Evolutionary conservation across 345 rosid species (phyloP), one percentile per base, ranked within the genome.

Genomic region (Brassica rapa): DNA sequence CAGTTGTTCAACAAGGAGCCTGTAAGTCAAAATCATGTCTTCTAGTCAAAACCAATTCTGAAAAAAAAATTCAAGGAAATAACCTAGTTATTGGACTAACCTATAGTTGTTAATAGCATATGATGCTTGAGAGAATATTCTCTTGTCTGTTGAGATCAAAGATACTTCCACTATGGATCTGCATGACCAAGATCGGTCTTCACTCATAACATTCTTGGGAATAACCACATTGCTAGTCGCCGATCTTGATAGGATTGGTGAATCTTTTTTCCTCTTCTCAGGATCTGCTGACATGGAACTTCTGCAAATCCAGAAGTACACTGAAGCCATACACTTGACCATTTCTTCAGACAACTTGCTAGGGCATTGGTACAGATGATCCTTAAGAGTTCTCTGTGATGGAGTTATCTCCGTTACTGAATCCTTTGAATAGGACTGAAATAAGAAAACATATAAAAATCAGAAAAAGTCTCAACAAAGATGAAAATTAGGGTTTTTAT

Each of bases 331-430:
- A 71, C 88, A 89, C 80, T 87, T 86, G 62, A 92, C 93, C 98
- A 94, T 89, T 77, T 94, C 97, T 82, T 92, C 96, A 8, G 98
- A 94, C 75, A 94, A 84, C 84, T 89, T 90, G 85, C 83, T 87
- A 39, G 98, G 98, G 61, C 96, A 94, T 80, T 92, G 93, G 64
- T 84, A 62, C 49, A 88, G 84, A 80, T 90, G 98, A 72, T 94
- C 96, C 80, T 92, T 94, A 80, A 92, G 83, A n/a, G 87, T 86
- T 64, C 86, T 82, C 15, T 82, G 64, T 71, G 70, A 64, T 12
- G 86, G 75, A 68, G 81, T 69, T 81, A 86, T 85, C 73, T 82
- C 89, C n/a, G 63, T 66, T 4, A 32, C 71, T 19, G 62, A 77
- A 70, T 68, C 61, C 74, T 74, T 85, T 35, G 77, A 81, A 8